Base-by-base conservation (phyloP, 768 basidiomycete species). In the Nevesoporus exiguus region DNA sequence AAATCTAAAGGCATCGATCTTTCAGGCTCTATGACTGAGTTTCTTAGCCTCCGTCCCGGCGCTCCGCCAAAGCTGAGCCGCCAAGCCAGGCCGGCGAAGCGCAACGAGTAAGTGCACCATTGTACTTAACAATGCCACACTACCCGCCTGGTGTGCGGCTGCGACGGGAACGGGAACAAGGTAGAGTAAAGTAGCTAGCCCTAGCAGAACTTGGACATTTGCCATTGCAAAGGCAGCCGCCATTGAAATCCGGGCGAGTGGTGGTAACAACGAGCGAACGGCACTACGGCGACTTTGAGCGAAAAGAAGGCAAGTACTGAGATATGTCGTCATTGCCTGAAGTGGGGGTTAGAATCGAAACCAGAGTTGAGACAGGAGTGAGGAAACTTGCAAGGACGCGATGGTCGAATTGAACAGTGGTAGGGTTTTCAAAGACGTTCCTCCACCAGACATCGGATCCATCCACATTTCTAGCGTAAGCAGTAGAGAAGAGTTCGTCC, bases 371-470 rank as follows among this genome's bases (percentile, higher is more conserved):
- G n/a, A n/a, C 7, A 10, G 21, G n/a, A n/a, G n/a, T n/a, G n/a
- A n/a, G n/a, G 15, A 33, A 49, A 77, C 90, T 71, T 64, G 90
- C 95, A 47, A 99, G 81, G 46, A 95, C 75, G 21, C 97, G 87
- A 71, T 99, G 97, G 66, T 99, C 84, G 64, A 98, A 98, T 68
- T 99, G 97, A 8, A 95, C 95, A 0, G 96, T 97, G 9, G 90
- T 94, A 8, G 97, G 97, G 65, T 99, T 99, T 74, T 99, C 97
- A 58, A 97, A 84, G 47, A 98, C 76, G 69, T 98, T 98, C 55
- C 97, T 78, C 93, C 93, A 96, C 88, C 89, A 95, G n/a, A 82
- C 66, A 65, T 97, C 93, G 1, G 82, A 83, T 57, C 80, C 76
- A 67, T 90, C 87, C 0, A 73, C 61, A 29, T 70, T 80, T 68